Evolutionary conservation across 2,329 filamentous ascomycete species (phyloP).

Genomic region (Cryphonectria naterciae): DNA sequence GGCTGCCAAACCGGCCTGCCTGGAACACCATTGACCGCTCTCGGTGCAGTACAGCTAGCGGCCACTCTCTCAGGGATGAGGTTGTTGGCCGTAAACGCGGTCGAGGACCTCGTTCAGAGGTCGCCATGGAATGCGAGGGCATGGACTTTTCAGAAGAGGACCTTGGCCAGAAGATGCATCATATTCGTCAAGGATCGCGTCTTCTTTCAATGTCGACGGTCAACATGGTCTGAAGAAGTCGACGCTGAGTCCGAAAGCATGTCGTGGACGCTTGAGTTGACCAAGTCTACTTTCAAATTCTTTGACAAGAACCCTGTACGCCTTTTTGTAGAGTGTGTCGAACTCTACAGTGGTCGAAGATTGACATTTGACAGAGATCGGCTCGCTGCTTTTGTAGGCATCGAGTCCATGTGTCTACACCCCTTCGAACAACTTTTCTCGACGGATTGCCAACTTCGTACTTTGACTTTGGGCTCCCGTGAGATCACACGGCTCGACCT

Average conservation of each 20-base stretch:
- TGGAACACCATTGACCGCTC: slow-evolving; percentile 2
- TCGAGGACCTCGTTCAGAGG: not conserved
- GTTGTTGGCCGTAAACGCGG: not conserved
- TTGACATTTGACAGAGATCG: not conserved
- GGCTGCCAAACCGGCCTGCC: not conserved
- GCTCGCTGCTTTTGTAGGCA: slow-evolving; percentile 6
- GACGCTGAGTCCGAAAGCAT: slow-evolving; percentile 4
- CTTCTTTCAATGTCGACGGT: slow-evolving; percentile 11
- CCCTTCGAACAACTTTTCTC: not conserved
- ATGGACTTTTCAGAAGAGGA: slow-evolving; percentile 9
- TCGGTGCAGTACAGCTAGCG: not conserved
- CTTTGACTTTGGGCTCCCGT: slow-evolving; percentile 7
- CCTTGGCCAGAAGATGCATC: not conserved
- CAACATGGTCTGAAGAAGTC: slow-evolving; percentile 17
- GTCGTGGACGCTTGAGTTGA: slow-evolving; percentile 3
- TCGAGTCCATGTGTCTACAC: not conserved
- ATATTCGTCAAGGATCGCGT: slow-evolving; percentile 7
- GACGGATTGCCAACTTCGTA: not conserved
- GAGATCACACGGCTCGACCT: not conserved
- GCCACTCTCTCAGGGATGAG: not conserved
- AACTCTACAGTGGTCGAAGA: slow-evolving; percentile 5
- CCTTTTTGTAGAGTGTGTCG: slow-evolving; percentile 6
- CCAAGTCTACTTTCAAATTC: not conserved
- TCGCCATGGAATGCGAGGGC: not conserved
- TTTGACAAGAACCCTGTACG: slow-evolving; percentile 2